phyloP scores from a whole-genome alignment of 371 early-diverging fungal genomes.

The Choanephora cucurbitarum region DNA sequence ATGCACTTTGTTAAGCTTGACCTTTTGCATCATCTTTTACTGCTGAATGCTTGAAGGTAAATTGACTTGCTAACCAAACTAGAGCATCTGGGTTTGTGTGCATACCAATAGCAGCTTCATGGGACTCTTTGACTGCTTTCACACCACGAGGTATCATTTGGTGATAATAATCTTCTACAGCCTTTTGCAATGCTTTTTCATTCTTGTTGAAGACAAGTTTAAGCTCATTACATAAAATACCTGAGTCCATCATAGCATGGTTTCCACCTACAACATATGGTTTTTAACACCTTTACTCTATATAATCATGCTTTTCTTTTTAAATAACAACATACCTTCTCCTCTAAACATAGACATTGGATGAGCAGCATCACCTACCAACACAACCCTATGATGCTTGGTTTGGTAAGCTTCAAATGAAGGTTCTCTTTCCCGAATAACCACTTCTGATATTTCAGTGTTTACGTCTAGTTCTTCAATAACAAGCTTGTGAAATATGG shows the following conservation, averaged over 20 bases:
- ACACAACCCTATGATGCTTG: slow-evolving; percentile 3
- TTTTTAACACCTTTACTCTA: neutral
- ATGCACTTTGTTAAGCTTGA: too few relatives aligned
- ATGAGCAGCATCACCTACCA: slow-evolving; percentile 21
- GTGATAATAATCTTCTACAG: slow-evolving; percentile 19
- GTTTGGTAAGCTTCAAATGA: neutral
- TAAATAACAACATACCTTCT: slow-evolving; percentile 10
- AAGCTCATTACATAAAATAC: slow-evolving; percentile 21
- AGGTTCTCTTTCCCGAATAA: slow-evolving; percentile 14
- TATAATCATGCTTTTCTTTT: neutral
- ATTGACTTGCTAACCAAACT: too few relatives aligned
- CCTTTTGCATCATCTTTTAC: too few relatives aligned
- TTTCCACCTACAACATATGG: slow-evolving; percentile 28
- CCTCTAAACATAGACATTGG: slow-evolving; percentile 27
- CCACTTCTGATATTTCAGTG: neutral
- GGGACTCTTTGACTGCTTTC: slow-evolving; percentile 30
- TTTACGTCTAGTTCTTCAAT: neutral
- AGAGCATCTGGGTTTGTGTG: slow-evolving; percentile 7
- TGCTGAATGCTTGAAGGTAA: too few relatives aligned
- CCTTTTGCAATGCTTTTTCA: slow-evolving; percentile 20
- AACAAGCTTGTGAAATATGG: neutral
- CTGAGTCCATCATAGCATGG: slow-evolving; percentile 38
- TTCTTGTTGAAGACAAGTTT: slow-evolving; percentile 7
- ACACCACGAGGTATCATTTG: slow-evolving; percentile 31
- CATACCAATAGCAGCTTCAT: slow-evolving; percentile 14